A percentile compares a stretch with the other conserved stretches of the same genome.
These are phyloP conservation scores for Curvularia eragrostidis DNA, from an alignment of 2,329 filamentous ascomycete genomes.

Conservation along the genomic window DNA sequence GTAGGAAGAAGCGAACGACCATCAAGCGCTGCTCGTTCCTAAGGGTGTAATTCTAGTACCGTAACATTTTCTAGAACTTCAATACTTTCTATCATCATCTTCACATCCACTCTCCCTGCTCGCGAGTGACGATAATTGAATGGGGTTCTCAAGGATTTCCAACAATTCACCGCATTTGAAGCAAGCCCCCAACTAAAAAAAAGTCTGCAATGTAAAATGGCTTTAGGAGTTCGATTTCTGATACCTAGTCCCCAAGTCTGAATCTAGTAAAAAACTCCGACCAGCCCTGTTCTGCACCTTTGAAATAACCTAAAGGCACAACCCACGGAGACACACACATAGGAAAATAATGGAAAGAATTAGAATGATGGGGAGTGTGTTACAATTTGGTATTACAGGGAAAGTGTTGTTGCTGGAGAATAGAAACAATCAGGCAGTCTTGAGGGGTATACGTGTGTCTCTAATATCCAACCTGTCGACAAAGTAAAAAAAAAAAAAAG, in stretches of 20 bases:
- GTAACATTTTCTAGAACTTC: not conserved
- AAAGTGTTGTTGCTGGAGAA: not conserved
- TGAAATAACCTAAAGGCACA: not conserved
- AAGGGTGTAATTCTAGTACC: not conserved
- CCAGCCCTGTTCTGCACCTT: not conserved
- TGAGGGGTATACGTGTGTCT: conserved; percentile 5
- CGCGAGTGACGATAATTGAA: not conserved
- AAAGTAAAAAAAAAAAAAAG: not conserved
- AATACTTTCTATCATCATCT: not conserved
- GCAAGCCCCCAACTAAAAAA: no score
- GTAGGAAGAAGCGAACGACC: not conserved
- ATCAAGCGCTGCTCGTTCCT: no score
- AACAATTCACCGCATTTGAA: not conserved
- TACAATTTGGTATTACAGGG: conserved; percentile 1
- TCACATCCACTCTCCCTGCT: not conserved
- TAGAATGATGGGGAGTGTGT: not conserved
- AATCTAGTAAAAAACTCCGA: not conserved
- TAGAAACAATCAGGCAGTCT: conserved; percentile 1
- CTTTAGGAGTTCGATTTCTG: not conserved
- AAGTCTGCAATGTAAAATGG: not conserved
- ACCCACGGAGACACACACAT: not conserved
- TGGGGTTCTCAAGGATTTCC: no score
- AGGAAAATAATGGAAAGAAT: not conserved
- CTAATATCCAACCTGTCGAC: conserved; percentile 6
- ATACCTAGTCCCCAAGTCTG: not conserved